Percentiles rank a stretch among this genome's conserved stretches.
Evolutionary conservation across 83 land plant genomes (phyloP).

Genomic region (Picea abies): DNA sequence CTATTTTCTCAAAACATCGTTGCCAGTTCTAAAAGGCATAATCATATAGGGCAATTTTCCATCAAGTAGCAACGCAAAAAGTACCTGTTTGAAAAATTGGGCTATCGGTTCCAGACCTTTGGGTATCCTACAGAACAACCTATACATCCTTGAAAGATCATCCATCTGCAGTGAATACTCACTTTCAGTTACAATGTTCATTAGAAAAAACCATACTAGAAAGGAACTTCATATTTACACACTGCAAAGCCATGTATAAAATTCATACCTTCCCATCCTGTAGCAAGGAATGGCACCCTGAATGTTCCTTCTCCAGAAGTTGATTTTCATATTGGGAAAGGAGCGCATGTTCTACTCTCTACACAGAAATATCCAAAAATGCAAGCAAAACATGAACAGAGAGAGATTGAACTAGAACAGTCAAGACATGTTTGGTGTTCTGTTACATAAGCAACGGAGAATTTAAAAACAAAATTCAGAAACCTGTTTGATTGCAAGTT

Average conservation of each 20-base stretch:
- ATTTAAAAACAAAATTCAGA: too few species aligned
- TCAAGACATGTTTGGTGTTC: too few species aligned
- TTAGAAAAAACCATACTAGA: background rate
- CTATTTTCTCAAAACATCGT: too few species aligned
- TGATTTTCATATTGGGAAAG: too few species aligned
- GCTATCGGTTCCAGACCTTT: constrained; percentile 90
- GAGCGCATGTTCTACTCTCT: too few species aligned
- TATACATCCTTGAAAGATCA: constrained; percentile 87
- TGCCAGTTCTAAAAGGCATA: too few species aligned
- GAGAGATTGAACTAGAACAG: background rate
- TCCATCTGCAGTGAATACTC: constrained; percentile 41
- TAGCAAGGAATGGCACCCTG: constrained; percentile 63
- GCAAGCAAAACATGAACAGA: background rate
- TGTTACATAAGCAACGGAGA: too few species aligned
- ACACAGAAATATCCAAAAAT: constrained; percentile 3
- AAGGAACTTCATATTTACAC: background rate
- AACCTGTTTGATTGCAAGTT: too few species aligned
- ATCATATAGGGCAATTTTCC: too few species aligned
- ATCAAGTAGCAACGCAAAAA: too few species aligned
- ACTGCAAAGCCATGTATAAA: background rate
- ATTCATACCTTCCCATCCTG: constrained; percentile 61
- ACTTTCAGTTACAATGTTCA: background rate
- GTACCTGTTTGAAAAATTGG: constrained; percentile 45
- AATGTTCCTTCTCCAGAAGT: too few species aligned
- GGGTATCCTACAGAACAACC: too few species aligned